These are phyloP conservation scores for Aspergillus clavatus DNA, from an alignment of 2,329 filamentous ascomycete species.

Conservation along the genomic window DNA sequence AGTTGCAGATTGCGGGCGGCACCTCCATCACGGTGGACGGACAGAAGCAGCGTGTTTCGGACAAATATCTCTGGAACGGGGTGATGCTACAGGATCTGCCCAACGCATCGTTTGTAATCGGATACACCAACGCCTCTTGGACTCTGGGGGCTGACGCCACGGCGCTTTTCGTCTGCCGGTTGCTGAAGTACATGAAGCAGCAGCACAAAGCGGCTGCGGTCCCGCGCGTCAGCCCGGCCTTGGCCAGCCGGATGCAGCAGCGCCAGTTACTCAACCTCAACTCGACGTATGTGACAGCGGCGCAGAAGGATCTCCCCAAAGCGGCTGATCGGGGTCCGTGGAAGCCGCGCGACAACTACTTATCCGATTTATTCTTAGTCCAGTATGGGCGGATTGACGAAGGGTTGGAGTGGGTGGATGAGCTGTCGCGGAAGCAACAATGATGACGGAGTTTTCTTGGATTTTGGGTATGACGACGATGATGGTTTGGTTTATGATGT, in stretches of 20 bases:
- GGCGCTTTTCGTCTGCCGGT: constrained; percentile 34
- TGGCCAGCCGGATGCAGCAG: constrained; percentile 20
- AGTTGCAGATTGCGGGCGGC: constrained; percentile 37
- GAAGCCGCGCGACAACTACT: constrained; percentile 36
- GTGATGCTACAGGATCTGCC: constrained; percentile 44
- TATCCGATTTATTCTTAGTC: constrained; percentile 37
- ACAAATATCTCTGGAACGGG: constrained; percentile 42
- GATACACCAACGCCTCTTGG: constrained; percentile 44
- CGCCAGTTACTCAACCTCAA: constrained; percentile 34
- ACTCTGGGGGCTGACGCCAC: constrained; percentile 44
- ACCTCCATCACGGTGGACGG: constrained; percentile 36
- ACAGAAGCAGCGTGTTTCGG: constrained; percentile 25
- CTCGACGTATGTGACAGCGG: constrained; percentile 39
- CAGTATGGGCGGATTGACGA: constrained; percentile 33
- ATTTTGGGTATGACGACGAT: no score
- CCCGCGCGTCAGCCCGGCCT: constrained; percentile 22
- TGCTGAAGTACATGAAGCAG: constrained; percentile 32
- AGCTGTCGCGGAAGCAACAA: constrained; percentile 1
- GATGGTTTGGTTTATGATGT: no score
- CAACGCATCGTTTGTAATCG: constrained; percentile 40
- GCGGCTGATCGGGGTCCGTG: constrained; percentile 39
- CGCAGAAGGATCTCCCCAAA: constrained; percentile 32
- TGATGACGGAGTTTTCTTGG: not conserved
- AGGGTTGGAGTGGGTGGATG: constrained; percentile 27
- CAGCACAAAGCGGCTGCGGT: constrained; percentile 23